Evolutionary conservation across 495 filamentous ascomycete species (phyloP).

Genomic region (Podospora pseudocomata): DNA sequence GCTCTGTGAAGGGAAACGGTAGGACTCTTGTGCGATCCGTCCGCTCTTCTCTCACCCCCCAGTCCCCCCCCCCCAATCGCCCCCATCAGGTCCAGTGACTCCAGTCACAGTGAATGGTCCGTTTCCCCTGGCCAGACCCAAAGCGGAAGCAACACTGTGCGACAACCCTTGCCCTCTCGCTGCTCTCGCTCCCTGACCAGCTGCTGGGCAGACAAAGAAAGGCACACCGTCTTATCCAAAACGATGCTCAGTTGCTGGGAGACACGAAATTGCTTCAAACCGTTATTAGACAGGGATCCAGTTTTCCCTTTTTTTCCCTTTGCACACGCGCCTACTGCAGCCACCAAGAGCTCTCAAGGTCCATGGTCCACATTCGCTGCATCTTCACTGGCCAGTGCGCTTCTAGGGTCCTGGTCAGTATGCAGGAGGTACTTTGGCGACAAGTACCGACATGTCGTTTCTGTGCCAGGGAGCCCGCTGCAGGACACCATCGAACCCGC

Average conservation of each 20-base stretch:
- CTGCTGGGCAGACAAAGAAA: constrained; percentile 21
- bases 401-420: constrained; percentile 18
- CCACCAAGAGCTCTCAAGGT: constrained; percentile 19
- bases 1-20: constrained; percentile 13
- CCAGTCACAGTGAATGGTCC: not conserved
- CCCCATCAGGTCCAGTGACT: not conserved
- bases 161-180: not conserved
- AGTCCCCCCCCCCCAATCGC: not conserved
- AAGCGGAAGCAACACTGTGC: constrained; percentile 15
- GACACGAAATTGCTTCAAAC: constrained; percentile 37
- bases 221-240: constrained; percentile 10
- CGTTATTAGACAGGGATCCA: constrained; percentile 35
- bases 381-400: constrained; percentile 11
- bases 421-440: constrained; percentile 17
- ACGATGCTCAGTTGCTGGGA: constrained; percentile 29
- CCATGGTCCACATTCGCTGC: constrained; percentile 16
- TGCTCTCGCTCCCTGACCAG: not conserved
- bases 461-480: constrained; percentile 3
- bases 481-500: constrained; percentile 14
- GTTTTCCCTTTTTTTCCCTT: constrained; percentile 21
- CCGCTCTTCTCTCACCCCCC: not conserved
- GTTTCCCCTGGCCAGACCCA: not conserved
- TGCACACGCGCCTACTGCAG: constrained; percentile 32
- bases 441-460: constrained; percentile 29
- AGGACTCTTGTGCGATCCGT: not conserved